A percentile compares a stretch with the other conserved stretches of the same genome.
These are phyloP conservation scores for Moniliophthora roreri DNA, from an alignment of 1,284 basidiomycete species.

Conservation along the genomic window DNA sequence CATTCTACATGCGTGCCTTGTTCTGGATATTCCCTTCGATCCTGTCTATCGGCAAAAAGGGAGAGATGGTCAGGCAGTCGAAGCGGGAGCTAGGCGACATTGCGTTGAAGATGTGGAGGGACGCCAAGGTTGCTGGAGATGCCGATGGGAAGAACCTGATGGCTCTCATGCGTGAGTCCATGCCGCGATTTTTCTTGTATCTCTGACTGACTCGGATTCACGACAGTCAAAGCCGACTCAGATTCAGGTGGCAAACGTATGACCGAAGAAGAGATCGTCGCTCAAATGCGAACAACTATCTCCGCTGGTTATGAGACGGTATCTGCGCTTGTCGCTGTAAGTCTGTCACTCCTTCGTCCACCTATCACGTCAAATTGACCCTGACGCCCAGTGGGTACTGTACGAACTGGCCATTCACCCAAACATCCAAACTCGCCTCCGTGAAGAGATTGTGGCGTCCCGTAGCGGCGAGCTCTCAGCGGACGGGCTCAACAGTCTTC, in stretches of 20 bases:
- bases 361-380: slow-evolving; percentile 4
- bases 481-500: slow-evolving; percentile 47
- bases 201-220: background rate
- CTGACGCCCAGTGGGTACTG: slow-evolving; percentile 46
- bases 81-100: slow-evolving; percentile 51
- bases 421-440: slow-evolving; percentile 44
- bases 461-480: slow-evolving; percentile 42
- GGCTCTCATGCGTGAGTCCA: slow-evolving; percentile 48
- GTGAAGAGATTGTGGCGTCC: slow-evolving; percentile 44
- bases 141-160: slow-evolving; percentile 44
- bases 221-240: slow-evolving; percentile 39
- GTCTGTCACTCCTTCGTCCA: slow-evolving; percentile 14
- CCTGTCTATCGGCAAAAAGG: slow-evolving; percentile 54
- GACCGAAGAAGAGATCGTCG: slow-evolving; percentile 48
- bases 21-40: slow-evolving; percentile 59
- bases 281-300: slow-evolving; percentile 60
- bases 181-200: slow-evolving; percentile 9
- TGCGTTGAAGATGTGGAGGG: slow-evolving; percentile 48
- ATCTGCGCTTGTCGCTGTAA: slow-evolving; percentile 51
- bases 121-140: slow-evolving; percentile 45
- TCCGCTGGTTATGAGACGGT: slow-evolving; percentile 67
- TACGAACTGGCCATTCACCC: slow-evolving; percentile 54
- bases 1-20: slow-evolving; percentile 62
- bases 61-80: slow-evolving; percentile 50
- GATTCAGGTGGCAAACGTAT: slow-evolving; percentile 30